Evolutionary conservation across 352 stramenopile species (phyloP), one percentile per base, ranked within the genome.

Genomic region (Pythium scleroteichum): DNA sequence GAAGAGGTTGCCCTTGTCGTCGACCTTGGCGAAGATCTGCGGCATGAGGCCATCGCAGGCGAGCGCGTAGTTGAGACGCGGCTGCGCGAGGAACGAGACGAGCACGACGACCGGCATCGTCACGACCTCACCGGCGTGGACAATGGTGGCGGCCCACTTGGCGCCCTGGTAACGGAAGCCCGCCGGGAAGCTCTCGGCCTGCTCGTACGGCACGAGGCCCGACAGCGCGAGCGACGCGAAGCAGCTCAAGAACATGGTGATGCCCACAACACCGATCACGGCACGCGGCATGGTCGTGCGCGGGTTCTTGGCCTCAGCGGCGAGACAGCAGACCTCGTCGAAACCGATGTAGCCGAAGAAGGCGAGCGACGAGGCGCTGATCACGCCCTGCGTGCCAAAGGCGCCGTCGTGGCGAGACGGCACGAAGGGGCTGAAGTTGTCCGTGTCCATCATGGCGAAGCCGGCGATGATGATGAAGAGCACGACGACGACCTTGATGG

Each of bases 331-430:
- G 17, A 98, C 83, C 66, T 97, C 92, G 71, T 98, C 95, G 66
- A 97, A 98, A 16, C 95, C 95, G 23, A 98, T 73, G 68, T 94
- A 98, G 16, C 92, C 92, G 76, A 97, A 98, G 75, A 97, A 98
- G 14, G 86, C 90, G 17, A 82, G 84, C 12, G 90, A 91, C 1
- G 85, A 73, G 19, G 89, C 90, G n/a, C 70, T 77, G 54, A 97
- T 77, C 41, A 98, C 71, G 35, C 85, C 84, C 40, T 73, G 62
- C 2, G 54, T 29, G 14, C 85, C 84, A 20, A 73, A 84, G 2
- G 68, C 54, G 22, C 38, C 56, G 20, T 63, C 64, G 16, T 57
- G 24, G 6, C 73, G 76, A n/a, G 60, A 39, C 4, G 85, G 86
- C 20, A 96, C 68, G 41, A 97, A 95, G 6, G 90, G 91, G 17